A percentile compares a stretch with the other conserved stretches of the same genome.
These are phyloP conservation scores for Metschnikowia gruessii DNA, from an alignment of 805 yeast species.

Conservation along the genomic window DNA sequence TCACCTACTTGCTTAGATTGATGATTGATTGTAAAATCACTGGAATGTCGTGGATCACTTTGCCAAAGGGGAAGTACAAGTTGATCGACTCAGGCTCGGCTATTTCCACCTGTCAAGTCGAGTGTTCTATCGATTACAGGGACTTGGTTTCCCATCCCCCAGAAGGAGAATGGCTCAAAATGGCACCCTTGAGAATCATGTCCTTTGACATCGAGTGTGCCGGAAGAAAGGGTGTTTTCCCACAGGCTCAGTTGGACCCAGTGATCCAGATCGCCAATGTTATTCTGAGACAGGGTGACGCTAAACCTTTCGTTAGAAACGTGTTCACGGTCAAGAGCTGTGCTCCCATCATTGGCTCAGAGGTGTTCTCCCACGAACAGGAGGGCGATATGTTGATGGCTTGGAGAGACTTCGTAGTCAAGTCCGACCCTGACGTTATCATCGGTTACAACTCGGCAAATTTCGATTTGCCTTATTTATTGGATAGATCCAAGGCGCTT, in stretches of 20 bases:
- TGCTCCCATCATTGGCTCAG: conserved; percentile 90
- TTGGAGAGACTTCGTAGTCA: conserved; percentile 84
- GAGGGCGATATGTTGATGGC: conserved; percentile 80
- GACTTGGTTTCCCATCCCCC: conserved; percentile 77
- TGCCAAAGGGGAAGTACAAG: conserved; percentile 70
- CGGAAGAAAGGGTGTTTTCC: conserved; percentile 94
- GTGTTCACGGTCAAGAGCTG: conserved; percentile 93
- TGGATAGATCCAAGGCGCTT: conserved; percentile 81
- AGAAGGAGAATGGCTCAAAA: conserved; percentile 89
- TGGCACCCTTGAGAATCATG: conserved; percentile 89
- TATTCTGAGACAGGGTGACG: conserved; percentile 76
- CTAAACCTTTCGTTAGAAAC: conserved; percentile 87
- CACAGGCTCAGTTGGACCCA: conserved; percentile 90
- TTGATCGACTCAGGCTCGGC: conserved; percentile 42
- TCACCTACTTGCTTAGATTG: conserved; percentile 77
- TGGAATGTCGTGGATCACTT: conserved; percentile 96
- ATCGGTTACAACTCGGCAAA: conserved; percentile 95
- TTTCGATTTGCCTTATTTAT: conserved; percentile 89
- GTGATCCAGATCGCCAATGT: conserved; percentile 98
- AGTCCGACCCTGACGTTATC: conserved; percentile 91
- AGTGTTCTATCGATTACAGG: conserved; percentile 64
- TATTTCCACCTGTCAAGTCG: conserved; percentile 79
- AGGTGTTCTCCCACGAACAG: conserved; percentile 68
- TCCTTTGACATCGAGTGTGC: conserved; percentile 99
- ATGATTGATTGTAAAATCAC: conserved; percentile 92